Evolutionary conservation across 2,329 filamentous ascomycete species (phyloP).

Genomic region (Diplodia seriata): DNA sequence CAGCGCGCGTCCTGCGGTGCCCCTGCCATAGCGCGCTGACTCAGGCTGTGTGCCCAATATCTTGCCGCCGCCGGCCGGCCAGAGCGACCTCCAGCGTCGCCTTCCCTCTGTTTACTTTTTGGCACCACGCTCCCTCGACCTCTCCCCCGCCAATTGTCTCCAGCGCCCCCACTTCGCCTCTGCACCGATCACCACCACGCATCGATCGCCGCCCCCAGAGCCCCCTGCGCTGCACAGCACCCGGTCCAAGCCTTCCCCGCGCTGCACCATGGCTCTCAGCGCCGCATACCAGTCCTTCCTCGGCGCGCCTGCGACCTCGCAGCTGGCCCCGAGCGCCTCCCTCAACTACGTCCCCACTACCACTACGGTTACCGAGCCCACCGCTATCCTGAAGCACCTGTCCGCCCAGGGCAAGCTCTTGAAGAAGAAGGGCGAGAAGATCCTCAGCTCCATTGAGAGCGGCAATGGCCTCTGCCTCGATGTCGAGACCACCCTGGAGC

Average conservation of each 20-base stretch:
- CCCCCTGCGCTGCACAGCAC: not conserved
- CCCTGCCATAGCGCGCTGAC: constrained; percentile 23
- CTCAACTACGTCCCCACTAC: constrained; percentile 89
- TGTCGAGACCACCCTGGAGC: constrained; percentile 82
- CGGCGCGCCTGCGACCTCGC: constrained; percentile 50
- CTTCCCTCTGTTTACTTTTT: constrained; percentile 25
- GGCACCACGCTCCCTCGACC: not conserved
- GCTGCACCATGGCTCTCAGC: constrained; percentile 47
- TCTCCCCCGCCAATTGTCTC: constrained; percentile 19
- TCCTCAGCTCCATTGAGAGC: constrained; percentile 77
- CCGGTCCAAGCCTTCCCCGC: constrained; percentile 23
- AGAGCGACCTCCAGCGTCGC: constrained; percentile 6
- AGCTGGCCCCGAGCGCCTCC: constrained; percentile 54
- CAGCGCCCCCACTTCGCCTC: constrained; percentile 21
- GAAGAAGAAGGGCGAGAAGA: constrained; percentile 80
- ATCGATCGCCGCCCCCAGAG: constrained; percentile 18
- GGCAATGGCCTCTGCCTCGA: constrained; percentile 74
- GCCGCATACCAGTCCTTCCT: constrained; percentile 55
- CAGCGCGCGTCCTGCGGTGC: constrained; percentile 21
- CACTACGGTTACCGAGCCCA: constrained; percentile 71
- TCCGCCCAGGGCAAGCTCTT: constrained; percentile 73
- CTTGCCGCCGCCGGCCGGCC: constrained; percentile 25
- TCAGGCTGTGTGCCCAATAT: constrained; percentile 28
- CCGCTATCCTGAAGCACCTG: constrained; percentile 84
- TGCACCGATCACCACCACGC: constrained; percentile 25